Conservation (phyloP, 2,329 filamentous ascomycete species). For the Mycogone perniciosa region DNA sequence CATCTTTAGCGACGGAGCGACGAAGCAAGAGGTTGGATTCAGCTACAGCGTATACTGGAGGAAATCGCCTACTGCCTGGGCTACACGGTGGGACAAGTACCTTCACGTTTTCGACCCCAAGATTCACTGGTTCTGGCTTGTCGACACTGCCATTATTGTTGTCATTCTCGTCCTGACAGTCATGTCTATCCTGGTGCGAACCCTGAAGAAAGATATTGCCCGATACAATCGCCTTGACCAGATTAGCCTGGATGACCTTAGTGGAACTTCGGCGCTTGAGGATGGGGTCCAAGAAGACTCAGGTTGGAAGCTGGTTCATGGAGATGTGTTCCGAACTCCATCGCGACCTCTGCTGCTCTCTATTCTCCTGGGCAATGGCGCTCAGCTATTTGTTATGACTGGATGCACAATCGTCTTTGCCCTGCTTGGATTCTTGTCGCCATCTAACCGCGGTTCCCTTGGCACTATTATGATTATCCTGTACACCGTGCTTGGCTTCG, state of each 20-base stretch:
- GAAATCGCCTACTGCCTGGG: constrained; percentile 80
- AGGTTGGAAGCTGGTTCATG: constrained; percentile 96
- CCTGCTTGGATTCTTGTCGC: constrained; percentile 87
- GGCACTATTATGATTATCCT: constrained; percentile 89
- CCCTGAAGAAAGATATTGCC: constrained; percentile 89
- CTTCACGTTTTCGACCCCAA: constrained; percentile 94
- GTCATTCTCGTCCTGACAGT: constrained; percentile 88
- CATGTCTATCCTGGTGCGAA: constrained; percentile 81
- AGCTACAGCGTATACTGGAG: constrained; percentile 93
- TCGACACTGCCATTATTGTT: constrained; percentile 93
- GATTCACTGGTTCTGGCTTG: constrained; percentile 98
- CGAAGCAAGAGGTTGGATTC: constrained; percentile 62
- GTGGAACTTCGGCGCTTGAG: constrained; percentile 70
- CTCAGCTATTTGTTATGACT: constrained; percentile 96
- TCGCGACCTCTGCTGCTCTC: constrained; percentile 77
- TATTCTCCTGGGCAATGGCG: constrained; percentile 84
- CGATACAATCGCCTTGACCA: constrained; percentile 92
- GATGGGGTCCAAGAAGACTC: constrained; percentile 96
- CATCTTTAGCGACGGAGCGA: constrained; percentile 52
- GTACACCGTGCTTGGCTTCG: constrained; percentile 86
- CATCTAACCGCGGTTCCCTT: constrained; percentile 88
- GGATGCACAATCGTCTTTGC: constrained; percentile 91
- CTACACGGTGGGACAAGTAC: constrained; percentile 98
- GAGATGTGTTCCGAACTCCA: constrained; percentile 90
- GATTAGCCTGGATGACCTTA: constrained; percentile 83